Conservation (phyloP, 2,329 filamentous ascomycete genomes). For the Fusarium keratoplasticum region DNA sequence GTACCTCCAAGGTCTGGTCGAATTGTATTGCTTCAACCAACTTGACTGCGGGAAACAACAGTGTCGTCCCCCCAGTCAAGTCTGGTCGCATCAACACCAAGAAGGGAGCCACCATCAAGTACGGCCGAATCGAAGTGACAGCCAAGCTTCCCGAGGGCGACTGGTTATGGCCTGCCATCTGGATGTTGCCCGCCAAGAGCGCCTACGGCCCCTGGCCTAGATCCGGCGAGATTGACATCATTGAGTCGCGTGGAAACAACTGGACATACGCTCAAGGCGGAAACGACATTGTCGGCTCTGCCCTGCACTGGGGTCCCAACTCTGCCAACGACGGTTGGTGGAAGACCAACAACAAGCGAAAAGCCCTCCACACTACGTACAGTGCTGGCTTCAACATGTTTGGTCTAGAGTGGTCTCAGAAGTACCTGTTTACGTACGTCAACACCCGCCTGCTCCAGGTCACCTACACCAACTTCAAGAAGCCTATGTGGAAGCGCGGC, state of each 20-base stretch:
- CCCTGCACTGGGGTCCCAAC: slow-evolving; percentile 86
- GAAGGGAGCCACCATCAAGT: slow-evolving; percentile 77
- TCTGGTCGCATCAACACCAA: slow-evolving; percentile 84
- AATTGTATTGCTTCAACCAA: slow-evolving; percentile 79
- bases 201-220: slow-evolving; percentile 82
- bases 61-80: slow-evolving; percentile 80
- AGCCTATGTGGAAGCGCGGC: slow-evolving; percentile 76
- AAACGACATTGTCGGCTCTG: slow-evolving; percentile 82
- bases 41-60: slow-evolving; percentile 74
- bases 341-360: slow-evolving; percentile 82
- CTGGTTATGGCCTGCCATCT: slow-evolving; percentile 94
- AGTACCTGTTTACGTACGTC: slow-evolving; percentile 89
- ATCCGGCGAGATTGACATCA: slow-evolving; percentile 87
- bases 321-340: slow-evolving; percentile 81
- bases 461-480: slow-evolving; percentile 79
- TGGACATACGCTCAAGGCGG: slow-evolving; percentile 80
- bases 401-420: slow-evolving; percentile 87
- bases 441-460: slow-evolving; percentile 84
- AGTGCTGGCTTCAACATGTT: slow-evolving; percentile 77
- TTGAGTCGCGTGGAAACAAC: slow-evolving; percentile 86
- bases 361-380: slow-evolving; percentile 81
- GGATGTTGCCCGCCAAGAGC: slow-evolving; percentile 82
- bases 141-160: slow-evolving; percentile 82
- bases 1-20: slow-evolving; percentile 68
- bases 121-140: slow-evolving; percentile 83